Evolutionary conservation across 164 flowering plant species (phyloP), one percentile per base, ranked within the genome.

Genomic region (Tinospora cordifolia): DNA sequence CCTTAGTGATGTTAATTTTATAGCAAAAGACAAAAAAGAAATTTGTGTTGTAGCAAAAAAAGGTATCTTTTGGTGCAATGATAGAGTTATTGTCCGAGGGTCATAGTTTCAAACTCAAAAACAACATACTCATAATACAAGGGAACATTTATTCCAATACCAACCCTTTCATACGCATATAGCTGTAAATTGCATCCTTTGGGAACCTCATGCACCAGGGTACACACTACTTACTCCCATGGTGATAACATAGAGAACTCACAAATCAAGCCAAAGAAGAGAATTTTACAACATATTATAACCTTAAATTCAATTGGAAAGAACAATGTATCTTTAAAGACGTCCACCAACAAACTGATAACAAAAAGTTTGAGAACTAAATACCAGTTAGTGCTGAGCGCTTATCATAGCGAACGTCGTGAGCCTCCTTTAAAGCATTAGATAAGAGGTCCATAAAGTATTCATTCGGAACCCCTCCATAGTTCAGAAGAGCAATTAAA

Each of bases 391-490:
- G 68, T 38, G 91, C 94, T 38, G 85, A 68, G 13, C 80, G 83
- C 65, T 79, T 85, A 59, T 71, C 81, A 30, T 73, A 69, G 63
- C 71, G 80, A 74, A 67, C 54, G 51, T 78, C 72, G 27, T 72
- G 78, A 49, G 80, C 84, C 70, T 84, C 89, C 40, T 75, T 80
- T 69, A 86, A 65, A n/a, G 88, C 82, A 66, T 75, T 81, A 36
- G 1, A 44, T 47, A 88, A 69, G 63, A 87, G 71, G 38, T 75
- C 71, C 78, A 77, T 65, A 63, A 90, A 88, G 71, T 75, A 84
- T 9, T 80, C 76, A 15, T 59, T 65, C 13, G 88, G 88, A 4
- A 90, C 91, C 38, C 91, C 91, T 63, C 96, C 96, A 81, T 84
- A 84, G 75, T 77, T 73, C n/a, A 89, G 84, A 62, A 85, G 88